Evolutionary conservation across 2,329 filamentous ascomycete species (phyloP).

Genomic region (Hymenoscyphus fraxineus): DNA sequence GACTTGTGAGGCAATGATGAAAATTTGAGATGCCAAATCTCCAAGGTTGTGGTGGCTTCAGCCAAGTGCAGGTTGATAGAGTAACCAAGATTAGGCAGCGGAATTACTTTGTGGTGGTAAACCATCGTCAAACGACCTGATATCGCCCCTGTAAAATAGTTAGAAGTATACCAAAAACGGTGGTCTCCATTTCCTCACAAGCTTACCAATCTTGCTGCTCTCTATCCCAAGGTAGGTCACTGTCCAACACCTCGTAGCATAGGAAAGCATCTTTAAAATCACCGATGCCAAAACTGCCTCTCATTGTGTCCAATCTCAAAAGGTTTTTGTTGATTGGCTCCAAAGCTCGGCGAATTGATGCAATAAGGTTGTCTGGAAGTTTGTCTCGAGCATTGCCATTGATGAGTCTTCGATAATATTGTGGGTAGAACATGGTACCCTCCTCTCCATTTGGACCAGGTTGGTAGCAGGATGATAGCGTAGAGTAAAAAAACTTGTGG

Average conservation of each 20-base stretch:
- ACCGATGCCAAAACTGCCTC: conserved; percentile 2
- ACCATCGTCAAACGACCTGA: too few species aligned
- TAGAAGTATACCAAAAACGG: background rate
- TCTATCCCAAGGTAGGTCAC: conserved; percentile 10
- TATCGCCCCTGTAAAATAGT: background rate
- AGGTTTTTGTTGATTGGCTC: conserved; percentile 8
- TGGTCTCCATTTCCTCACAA: background rate
- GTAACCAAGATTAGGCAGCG: too few species aligned
- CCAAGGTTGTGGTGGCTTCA: too few species aligned
- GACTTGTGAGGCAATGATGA: too few species aligned
- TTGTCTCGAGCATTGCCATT: background rate
- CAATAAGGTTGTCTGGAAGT: background rate
- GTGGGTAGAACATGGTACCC: background rate
- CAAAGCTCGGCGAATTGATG: background rate
- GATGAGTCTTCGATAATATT: conserved; percentile 2
- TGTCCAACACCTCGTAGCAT: background rate
- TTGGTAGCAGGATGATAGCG: background rate
- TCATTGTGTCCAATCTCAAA: conserved; percentile 5
- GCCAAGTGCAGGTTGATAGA: too few species aligned
- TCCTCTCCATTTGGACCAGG: background rate
- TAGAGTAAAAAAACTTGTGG: background rate
- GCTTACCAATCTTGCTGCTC: conserved; percentile 9
- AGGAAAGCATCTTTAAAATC: conserved; percentile 6
- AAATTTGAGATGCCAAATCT: too few species aligned
- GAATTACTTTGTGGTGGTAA: too few species aligned